Evolutionary conservation across 805 yeast species (phyloP).

Genomic region (Kurtzmaniella fragi): DNA sequence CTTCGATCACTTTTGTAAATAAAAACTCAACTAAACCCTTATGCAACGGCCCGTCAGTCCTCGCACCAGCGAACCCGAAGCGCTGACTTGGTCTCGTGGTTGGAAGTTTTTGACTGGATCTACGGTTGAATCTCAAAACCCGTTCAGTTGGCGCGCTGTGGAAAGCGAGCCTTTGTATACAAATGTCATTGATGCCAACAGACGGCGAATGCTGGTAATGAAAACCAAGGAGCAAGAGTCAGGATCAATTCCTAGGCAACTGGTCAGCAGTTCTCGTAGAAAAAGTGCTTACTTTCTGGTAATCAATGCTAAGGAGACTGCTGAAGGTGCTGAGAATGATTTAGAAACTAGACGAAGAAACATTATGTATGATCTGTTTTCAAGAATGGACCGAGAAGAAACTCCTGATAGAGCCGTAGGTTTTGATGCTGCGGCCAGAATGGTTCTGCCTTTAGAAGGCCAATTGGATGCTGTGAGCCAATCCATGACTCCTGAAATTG

Average conservation of each 20-base stretch:
- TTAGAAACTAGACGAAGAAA: conserved; percentile 3
- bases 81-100: no score
- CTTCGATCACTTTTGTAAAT: no score
- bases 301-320: neutral
- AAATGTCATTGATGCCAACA: neutral
- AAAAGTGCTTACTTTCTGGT: neutral
- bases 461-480: neutral
- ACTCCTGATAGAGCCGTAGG: neutral
- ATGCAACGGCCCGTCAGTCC: no score
- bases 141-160: neutral
- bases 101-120: neutral
- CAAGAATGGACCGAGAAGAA: neutral
- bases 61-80: no score
- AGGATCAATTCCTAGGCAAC: neutral
- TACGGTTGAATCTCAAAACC: neutral
- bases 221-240: neutral
- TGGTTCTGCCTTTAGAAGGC: conserved; percentile 3
- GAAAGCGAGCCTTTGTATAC: no score
- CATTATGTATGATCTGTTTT: neutral
- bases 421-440: neutral
- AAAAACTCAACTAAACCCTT: no score
- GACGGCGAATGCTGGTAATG: neutral
- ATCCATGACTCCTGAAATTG: neutral
- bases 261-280: no score
- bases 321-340: neutral